Percentiles rank a stretch among this genome's conserved stretches.
Conservation (phyloP, 2,329 filamentous ascomycete genomes). For the Fusarium pseudocircinatum region DNA sequence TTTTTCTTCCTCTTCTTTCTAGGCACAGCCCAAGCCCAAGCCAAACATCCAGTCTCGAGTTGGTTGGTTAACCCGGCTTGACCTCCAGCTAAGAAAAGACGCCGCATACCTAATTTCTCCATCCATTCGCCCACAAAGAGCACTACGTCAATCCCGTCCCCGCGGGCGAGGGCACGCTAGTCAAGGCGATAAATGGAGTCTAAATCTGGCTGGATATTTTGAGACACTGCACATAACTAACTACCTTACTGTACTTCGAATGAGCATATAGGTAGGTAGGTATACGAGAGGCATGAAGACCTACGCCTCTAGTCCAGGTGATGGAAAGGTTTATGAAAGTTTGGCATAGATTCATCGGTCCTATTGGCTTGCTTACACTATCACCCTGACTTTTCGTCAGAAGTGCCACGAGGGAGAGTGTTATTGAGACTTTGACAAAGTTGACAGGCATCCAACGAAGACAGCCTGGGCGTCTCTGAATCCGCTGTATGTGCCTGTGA, state of each 20-base stretch:
- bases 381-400: not conserved
- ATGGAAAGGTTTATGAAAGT: not conserved
- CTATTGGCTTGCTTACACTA: not conserved
- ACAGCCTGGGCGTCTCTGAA: no score
- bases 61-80: slow-evolving; percentile 14
- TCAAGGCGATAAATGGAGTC: slow-evolving; percentile 8
- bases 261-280: not conserved
- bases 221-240: slow-evolving; percentile 11
- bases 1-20: not conserved
- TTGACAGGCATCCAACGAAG: no score
- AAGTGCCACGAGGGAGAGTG: not conserved
- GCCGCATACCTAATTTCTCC: slow-evolving; percentile 22
- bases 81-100: not conserved
- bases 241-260: not conserved
- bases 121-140: slow-evolving; percentile 22
- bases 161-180: slow-evolving; percentile 39
- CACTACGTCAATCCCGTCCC: slow-evolving; percentile 34
- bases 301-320: not conserved
- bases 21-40: slow-evolving; percentile 6
- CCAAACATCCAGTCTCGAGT: slow-evolving; percentile 13
- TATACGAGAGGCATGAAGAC: not conserved
- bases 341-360: not conserved
- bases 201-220: slow-evolving; percentile 24
- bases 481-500: no score
- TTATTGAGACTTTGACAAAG: no score